These are phyloP conservation scores for Pseudocercospora vitis DNA, from an alignment of 2,329 filamentous ascomycete species.

Conservation along the genomic window DNA sequence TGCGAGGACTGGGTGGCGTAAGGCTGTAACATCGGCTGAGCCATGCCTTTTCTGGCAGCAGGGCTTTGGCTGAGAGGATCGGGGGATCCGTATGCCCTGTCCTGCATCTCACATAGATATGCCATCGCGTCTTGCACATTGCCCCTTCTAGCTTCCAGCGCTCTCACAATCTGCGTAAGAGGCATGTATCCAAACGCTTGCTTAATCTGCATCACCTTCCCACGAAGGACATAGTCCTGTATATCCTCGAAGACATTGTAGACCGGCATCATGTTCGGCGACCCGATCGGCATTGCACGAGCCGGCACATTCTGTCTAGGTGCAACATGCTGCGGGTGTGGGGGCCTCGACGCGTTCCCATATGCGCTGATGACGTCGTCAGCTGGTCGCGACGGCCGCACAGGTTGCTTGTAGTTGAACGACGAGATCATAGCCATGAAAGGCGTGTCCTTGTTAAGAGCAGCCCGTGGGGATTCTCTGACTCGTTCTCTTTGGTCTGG, in stretches of 20 bases:
- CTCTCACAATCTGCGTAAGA: slow-evolving; percentile 51
- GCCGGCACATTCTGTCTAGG: slow-evolving; percentile 14
- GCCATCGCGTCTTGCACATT: slow-evolving; percentile 58
- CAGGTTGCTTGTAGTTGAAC: slow-evolving; percentile 12
- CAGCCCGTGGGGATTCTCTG: slow-evolving; percentile 32
- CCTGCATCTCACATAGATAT: slow-evolving; percentile 45
- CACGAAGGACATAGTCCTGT: slow-evolving; percentile 49
- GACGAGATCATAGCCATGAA: slow-evolving; percentile 16
- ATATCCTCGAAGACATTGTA: slow-evolving; percentile 53
- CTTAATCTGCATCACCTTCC: slow-evolving; percentile 55
- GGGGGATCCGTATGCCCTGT: slow-evolving; percentile 28
- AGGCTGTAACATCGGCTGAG: slow-evolving; percentile 23
- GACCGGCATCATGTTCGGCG: slow-evolving; percentile 14
- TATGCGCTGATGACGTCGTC: slow-evolving; percentile 49
- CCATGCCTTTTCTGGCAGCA: slow-evolving; percentile 30
- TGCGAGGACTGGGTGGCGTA: slow-evolving; percentile 21
- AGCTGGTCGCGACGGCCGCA: slow-evolving; percentile 5
- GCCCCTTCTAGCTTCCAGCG: slow-evolving; percentile 52
- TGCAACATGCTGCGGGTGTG: slow-evolving; percentile 20
- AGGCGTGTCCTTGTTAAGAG: slow-evolving; percentile 7
- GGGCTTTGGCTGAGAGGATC: slow-evolving; percentile 33
- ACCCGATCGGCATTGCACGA: slow-evolving; percentile 10
- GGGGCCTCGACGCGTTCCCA: slow-evolving; percentile 30
- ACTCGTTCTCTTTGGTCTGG: slow-evolving; percentile 28
- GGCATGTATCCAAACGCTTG: slow-evolving; percentile 50